Conservation (phyloP, 768 basidiomycete species). For the Sarcodon aspratus region DNA sequence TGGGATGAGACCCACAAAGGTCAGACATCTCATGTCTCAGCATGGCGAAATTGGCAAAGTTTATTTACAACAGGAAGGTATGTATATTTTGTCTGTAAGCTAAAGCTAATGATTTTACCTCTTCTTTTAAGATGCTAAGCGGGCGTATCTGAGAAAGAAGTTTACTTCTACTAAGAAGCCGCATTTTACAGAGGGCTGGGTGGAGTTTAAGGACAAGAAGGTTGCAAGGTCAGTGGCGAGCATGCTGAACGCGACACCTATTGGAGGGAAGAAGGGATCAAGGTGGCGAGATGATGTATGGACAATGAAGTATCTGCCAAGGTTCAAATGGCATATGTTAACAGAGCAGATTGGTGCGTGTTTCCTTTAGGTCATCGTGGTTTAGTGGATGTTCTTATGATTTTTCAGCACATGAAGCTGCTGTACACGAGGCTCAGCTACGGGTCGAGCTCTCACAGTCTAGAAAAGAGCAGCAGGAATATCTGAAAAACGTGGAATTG, state of each 20-base stretch:
- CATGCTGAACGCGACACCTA: constrained; percentile 92
- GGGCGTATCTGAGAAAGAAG: constrained; percentile 76
- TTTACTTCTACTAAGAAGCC: constrained; percentile 75
- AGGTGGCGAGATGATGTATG: constrained; percentile 96
- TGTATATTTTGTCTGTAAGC: constrained; percentile 9
- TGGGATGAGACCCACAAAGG: constrained; percentile 94
- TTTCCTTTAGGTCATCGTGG: background rate
- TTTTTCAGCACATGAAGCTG: constrained; percentile 78
- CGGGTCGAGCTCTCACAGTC: constrained; percentile 88
- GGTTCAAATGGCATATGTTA: constrained; percentile 98
- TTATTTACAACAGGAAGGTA: constrained; percentile 89
- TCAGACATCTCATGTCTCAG: constrained; percentile 83
- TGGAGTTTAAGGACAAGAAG: constrained; percentile 93
- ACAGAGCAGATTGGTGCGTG: constrained; percentile 94
- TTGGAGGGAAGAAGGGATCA: constrained; percentile 86
- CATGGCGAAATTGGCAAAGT: constrained; percentile 89
- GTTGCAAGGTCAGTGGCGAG: constrained; percentile 83
- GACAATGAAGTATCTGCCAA: constrained; percentile 98
- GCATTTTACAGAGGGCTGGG: constrained; percentile 95
- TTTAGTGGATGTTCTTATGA: background rate
- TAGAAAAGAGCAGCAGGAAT: constrained; percentile 80
- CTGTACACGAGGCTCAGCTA: constrained; percentile 78
- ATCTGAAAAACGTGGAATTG: constrained; percentile 88
- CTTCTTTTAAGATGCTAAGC: constrained; percentile 54
- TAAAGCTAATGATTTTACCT: background rate